These are phyloP conservation scores for Tolypocladium cylindrosporum DNA, from an alignment of 2,329 filamentous ascomycete genomes.

Conservation along the genomic window DNA sequence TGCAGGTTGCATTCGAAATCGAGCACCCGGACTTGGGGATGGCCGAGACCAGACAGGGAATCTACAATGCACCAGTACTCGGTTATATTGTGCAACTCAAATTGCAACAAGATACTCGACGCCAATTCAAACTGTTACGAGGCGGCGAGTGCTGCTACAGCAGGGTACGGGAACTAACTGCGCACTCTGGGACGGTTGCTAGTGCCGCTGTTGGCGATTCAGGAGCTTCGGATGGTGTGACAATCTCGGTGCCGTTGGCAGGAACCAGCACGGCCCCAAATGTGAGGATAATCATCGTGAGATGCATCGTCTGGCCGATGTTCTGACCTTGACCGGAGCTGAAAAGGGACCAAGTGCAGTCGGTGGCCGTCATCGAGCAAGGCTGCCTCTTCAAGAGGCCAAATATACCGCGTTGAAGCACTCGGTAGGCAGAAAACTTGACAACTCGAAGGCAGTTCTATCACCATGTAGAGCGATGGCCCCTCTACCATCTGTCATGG, in stretches of 20 bases:
- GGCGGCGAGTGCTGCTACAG: background rate
- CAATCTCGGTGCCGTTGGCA: background rate
- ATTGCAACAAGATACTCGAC: background rate
- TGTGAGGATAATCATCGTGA: background rate
- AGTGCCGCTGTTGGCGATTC: background rate
- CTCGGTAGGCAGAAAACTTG: background rate
- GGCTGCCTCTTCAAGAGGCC: background rate
- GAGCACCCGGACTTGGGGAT: background rate
- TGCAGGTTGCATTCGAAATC: background rate
- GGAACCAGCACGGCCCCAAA: background rate
- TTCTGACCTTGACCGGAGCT: background rate
- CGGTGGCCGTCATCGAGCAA: no score
- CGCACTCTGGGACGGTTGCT: background rate
- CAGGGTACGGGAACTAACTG: background rate
- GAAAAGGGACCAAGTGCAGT: background rate
- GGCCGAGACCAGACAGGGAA: background rate
- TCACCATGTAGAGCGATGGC: background rate
- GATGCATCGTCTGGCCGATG: background rate
- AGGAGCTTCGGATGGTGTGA: background rate
- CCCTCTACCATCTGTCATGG: background rate
- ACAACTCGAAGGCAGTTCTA: background rate
- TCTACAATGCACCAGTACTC: background rate
- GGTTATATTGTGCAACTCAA: background rate
- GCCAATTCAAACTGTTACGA: background rate
- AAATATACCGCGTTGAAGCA: background rate